These are phyloP conservation scores for Ceriops decandra DNA, from an alignment of 345 rosid species.

Conservation along the genomic window DNA sequence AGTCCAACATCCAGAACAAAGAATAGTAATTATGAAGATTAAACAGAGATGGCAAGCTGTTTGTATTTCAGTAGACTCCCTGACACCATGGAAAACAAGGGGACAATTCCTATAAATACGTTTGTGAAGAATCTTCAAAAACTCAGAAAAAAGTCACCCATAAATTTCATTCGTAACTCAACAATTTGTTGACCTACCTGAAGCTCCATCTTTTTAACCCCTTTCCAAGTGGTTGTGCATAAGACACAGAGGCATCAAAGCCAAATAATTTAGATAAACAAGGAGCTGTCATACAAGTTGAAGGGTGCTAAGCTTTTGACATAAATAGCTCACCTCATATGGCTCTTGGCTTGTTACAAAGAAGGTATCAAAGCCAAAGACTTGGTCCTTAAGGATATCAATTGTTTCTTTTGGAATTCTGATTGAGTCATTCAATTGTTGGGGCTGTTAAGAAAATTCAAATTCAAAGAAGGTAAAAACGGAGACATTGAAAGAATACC, in stretches of 20 bases:
- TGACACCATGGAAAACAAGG: neutral
- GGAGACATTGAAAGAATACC: slow-evolving; percentile 14
- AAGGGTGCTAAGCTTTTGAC: slow-evolving; percentile 6
- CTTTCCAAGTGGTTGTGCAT: neutral
- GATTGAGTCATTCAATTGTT: slow-evolving; percentile 64
- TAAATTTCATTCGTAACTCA: too few relatives aligned
- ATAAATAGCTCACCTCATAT: slow-evolving; percentile 62
- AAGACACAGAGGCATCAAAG: too few relatives aligned
- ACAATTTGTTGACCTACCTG: neutral
- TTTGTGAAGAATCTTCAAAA: neutral
- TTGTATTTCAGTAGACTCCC: slow-evolving; percentile 3
- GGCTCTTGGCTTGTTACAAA: slow-evolving; percentile 97
- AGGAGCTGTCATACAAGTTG: slow-evolving; percentile 2
- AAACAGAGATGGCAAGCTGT: slow-evolving; percentile 1
- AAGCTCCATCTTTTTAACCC: slow-evolving; percentile 4
- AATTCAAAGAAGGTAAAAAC: slow-evolving; percentile 15
- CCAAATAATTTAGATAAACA: too few relatives aligned
- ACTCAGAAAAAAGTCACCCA: too few relatives aligned
- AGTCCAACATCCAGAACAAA: neutral
- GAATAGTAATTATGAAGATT: neutral
- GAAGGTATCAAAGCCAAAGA: slow-evolving; percentile 91
- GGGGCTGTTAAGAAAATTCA: slow-evolving; percentile 51
- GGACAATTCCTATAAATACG: slow-evolving; percentile 3
- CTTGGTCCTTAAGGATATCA: slow-evolving; percentile 82
- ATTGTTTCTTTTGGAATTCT: slow-evolving; percentile 83